These are phyloP conservation scores for Panaeolus cyanescens DNA, from an alignment of 768 basidiomycete genomes.

Conservation along the genomic window DNA sequence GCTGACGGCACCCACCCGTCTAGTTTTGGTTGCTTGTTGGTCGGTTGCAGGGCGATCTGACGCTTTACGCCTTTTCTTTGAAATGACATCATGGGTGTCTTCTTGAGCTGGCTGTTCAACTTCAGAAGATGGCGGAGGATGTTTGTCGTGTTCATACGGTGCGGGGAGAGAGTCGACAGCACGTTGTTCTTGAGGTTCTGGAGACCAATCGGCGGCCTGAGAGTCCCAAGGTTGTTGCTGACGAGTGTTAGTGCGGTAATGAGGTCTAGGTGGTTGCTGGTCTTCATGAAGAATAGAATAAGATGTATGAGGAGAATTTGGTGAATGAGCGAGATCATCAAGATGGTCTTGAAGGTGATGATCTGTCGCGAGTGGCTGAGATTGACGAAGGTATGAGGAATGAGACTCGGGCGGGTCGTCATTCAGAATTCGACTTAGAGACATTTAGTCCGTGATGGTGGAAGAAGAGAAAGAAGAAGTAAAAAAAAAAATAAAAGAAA, in stretches of 20 bases:
- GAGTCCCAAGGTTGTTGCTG: conserved; percentile 56
- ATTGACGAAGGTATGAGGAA: background rate
- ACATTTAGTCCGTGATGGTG: conserved; percentile 46
- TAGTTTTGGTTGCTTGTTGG: conserved; percentile 23
- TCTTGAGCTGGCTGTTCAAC: conserved; percentile 16
- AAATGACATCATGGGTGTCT: conserved; percentile 23
- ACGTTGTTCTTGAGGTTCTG: conserved; percentile 16
- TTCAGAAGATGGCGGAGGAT: conserved; percentile 16
- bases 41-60: conserved; percentile 23
- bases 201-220: conserved; percentile 19
- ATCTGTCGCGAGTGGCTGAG: background rate
- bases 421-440: conserved; percentile 79
- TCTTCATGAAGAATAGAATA: conserved; percentile 20
- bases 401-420: conserved; percentile 49
- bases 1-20: conserved; percentile 20
- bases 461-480: background rate
- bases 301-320: conserved; percentile 18
- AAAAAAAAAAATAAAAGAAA: background rate
- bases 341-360: conserved; percentile 11
- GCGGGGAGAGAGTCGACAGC: conserved; percentile 16
- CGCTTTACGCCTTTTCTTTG: conserved; percentile 25
- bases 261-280: conserved; percentile 13
- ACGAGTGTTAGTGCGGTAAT: conserved; percentile 29
- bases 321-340: conserved; percentile 28
- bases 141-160: conserved; percentile 21